Base-by-base conservation (phyloP, 1,284 basidiomycete species). In the Leccinum pseudoinsigne region DNA sequence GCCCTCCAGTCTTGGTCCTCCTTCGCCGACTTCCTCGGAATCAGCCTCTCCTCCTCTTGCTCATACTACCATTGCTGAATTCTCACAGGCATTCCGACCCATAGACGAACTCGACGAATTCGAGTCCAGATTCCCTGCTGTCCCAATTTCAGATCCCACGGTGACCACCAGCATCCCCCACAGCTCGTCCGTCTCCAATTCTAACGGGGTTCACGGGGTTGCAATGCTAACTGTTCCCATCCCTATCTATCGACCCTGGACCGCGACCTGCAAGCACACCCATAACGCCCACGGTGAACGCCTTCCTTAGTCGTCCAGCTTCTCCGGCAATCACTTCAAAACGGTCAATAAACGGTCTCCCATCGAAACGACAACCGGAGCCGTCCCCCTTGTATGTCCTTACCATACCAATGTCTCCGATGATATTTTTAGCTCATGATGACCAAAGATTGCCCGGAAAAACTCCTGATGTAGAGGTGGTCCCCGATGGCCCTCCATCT, bases 71-170 rank as follows among this genome's bases (percentile, higher is more conserved):
- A 62, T 86, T 10, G 75, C 82, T 4, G 85, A 86, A 55, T 90
- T 91, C 69, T 76, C 81, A 4, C 81, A 84, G 58, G 74, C 81
- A 23, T 92, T 92, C 66, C 90, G 90, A 3, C 84, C 89, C 12
- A 89, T 92, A 67, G 87, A 90, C 69, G 89, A 92, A 71, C 76
- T 92, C 26, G 85, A 92, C 63, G 86, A 87, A 71, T 76, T 79
- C 59, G 76, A 71, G 5, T 78, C 84, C 67, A 77, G 76, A 57
- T 76, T 87, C 38, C 83, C 83, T 26, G 79, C 85, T 3, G 78
- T 82, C 11, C 81, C 82, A 0, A 72, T 80, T 26, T 26, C 26
- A 26, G 26, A 26, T 26, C 26, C 26, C 26, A 26, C 26, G 26
- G 26, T 7, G 26, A 26, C 26, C 26, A 26, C 26, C 26, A 26